phyloP scores from a whole-genome alignment of 164 flowering plant species.

The Kingdonia uniflora region DNA sequence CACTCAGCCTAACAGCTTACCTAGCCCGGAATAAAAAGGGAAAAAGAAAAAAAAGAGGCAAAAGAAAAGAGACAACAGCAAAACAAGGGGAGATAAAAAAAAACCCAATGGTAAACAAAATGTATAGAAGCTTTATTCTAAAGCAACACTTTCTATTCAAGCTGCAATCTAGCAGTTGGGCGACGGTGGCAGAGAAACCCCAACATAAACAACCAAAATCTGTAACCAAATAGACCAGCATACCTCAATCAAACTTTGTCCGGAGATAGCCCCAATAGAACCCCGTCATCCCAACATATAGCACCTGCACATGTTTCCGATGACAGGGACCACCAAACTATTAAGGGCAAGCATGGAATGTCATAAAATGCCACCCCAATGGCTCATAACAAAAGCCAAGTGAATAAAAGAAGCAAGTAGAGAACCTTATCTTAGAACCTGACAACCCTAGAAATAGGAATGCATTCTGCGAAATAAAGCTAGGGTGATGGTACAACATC shows the following conservation, averaged over 20 bases:
- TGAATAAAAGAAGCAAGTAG: constrained; percentile 3
- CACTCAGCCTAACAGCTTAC: constrained; percentile 24
- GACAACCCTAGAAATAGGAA: constrained; percentile 5
- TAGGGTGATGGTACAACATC: constrained; percentile 12
- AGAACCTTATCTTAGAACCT: constrained; percentile 7
- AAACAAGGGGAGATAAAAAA: constrained; percentile 6
- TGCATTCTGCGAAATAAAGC: constrained; percentile 13
- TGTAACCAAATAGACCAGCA: constrained; percentile 18
- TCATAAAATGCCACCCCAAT: constrained; percentile 13
- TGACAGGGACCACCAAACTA: constrained; percentile 35
- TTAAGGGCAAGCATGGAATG: constrained; percentile 17
- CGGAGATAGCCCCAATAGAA: constrained; percentile 18
- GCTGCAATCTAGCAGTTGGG: background rate
- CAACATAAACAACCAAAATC: no score
- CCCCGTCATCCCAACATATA: constrained; percentile 16
- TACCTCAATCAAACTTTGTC: constrained; percentile 21
- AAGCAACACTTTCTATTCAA: background rate
- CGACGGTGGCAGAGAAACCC: no score
- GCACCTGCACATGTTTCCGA: constrained; percentile 56
- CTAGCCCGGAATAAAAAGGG: constrained; percentile 15
- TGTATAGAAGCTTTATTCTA: background rate
- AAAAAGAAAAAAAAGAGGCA: constrained; percentile 2
- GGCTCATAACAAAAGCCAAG: constrained; percentile 11
- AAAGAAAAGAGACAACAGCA: constrained; percentile 7
- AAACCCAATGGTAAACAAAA: constrained; percentile 7